phyloP scores from a whole-genome alignment of 805 yeast genomes.

The Dipodascus geniculatus region DNA sequence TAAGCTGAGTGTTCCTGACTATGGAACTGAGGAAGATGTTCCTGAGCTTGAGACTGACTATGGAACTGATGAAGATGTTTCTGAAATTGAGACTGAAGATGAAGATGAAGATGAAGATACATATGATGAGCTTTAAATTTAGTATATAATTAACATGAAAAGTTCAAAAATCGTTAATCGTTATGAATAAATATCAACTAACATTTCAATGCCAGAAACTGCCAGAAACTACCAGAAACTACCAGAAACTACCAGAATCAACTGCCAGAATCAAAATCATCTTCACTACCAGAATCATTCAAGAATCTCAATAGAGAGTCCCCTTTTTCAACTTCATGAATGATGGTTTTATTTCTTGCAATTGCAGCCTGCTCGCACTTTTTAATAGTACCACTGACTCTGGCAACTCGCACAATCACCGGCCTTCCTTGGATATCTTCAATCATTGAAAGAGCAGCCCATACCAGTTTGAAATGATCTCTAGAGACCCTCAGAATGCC shows the following conservation, averaged over 20 bases:
- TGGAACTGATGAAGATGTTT: conserved; percentile 6
- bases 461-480: conserved; percentile 45
- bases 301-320: neutral
- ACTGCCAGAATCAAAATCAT: neutral
- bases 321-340: conserved; percentile 3
- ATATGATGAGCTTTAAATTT: conserved; percentile 12
- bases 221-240: too few relatives aligned
- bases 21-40: too few relatives aligned
- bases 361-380: conserved; percentile 69
- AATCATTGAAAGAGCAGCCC: conserved; percentile 47
- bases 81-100: neutral
- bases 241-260: too few relatives aligned
- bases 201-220: too few relatives aligned
- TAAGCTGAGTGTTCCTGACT: too few relatives aligned
- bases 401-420: conserved; percentile 48
- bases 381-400: conserved; percentile 78
- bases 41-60: neutral
- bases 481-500: conserved; percentile 75
- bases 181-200: too few relatives aligned
- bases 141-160: too few relatives aligned
- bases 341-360: conserved; percentile 27
- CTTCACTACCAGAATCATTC: neutral
- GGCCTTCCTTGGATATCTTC: conserved; percentile 36
- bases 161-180: neutral
- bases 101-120: neutral